Evolutionary conservation across 2,329 filamentous ascomycete genomes (phyloP), one percentile per base, ranked within the genome.

Genomic region (Apiospora rasikravindrae): DNA sequence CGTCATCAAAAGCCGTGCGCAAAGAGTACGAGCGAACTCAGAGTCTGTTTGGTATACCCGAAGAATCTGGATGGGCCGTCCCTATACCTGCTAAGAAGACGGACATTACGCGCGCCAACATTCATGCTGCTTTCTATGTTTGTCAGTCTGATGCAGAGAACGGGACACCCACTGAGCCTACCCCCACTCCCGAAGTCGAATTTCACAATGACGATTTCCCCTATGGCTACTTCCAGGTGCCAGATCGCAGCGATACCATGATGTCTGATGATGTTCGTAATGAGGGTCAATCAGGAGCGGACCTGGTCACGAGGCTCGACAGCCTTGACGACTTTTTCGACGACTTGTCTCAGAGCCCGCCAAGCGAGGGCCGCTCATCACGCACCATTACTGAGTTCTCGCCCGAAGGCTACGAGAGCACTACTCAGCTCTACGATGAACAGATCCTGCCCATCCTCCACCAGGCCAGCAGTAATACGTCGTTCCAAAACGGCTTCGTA

Each of bases 11-110:
- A 77, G 91, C 93, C 0, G 93, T 96, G 69, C 92, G 94, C 68
- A 98, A 98, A 80, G 95, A 98, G 82, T 98, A 98, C 77, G 96
- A 98, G 79, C 92, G 94, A 29, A 98, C 94, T 0, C 93, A 98
- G 80, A 98, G 95, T 78, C 84, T 99, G 45, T 99, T 98, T 80
- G 97, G 97, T 40, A 98, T 99, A 72, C 96, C 96, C 0, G 96
- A 98, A 80, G 92, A 95, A 29, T 96, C 94, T 22, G 96, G 96
- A 1, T 99, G 96, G 96, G 96, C 96, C 0, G 94, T 99, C 64
- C 96, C 96, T 0, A 90, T 97, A 80, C 96, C 96, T 22, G 96
- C 96, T 0, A 92, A 93, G 71, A 96, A 98, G 84, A 96, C 95
- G 0, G 92, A 93, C 70, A 90, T 91, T 45, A 98, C 96, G 4